A percentile compares a stretch with the other conserved stretches of the same genome.
Conservation (phyloP, 2,329 filamentous ascomycete species). For the Arthrobotrys sinensis region DNA sequence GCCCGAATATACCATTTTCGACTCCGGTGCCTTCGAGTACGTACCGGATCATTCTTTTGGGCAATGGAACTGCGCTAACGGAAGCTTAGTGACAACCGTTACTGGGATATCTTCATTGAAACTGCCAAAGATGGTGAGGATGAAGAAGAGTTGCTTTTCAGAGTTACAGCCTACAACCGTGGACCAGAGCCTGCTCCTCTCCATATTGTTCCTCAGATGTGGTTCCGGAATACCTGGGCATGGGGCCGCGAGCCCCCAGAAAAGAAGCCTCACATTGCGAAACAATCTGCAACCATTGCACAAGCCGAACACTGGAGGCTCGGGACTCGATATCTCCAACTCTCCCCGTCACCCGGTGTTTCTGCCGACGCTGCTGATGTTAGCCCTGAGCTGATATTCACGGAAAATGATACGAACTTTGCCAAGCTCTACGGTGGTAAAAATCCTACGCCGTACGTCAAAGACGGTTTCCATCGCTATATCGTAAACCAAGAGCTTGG, state of each 20-base stretch:
- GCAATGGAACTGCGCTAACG: background rate
- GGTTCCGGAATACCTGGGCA: slow-evolving; percentile 97
- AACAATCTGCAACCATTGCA: slow-evolving; percentile 77
- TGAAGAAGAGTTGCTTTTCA: slow-evolving; percentile 90
- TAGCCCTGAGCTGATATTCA: slow-evolving; percentile 87
- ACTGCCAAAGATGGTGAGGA: slow-evolving; percentile 95
- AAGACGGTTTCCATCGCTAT: slow-evolving; percentile 92
- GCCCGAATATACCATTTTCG: slow-evolving; percentile 90
- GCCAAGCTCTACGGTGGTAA: slow-evolving; percentile 81
- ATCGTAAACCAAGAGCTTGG: slow-evolving; percentile 86
- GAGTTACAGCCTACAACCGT: slow-evolving; percentile 95
- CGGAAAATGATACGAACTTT: slow-evolving; percentile 94
- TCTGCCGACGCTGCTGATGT: slow-evolving; percentile 85
- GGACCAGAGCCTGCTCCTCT: slow-evolving; percentile 90
- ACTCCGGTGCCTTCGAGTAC: slow-evolving; percentile 85
- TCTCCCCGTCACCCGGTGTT: slow-evolving; percentile 90
- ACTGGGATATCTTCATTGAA: slow-evolving; percentile 98
- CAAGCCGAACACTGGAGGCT: slow-evolving; percentile 85
- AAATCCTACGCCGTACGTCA: slow-evolving; percentile 83
- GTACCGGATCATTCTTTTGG: slow-evolving; percentile 10
- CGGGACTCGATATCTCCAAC: slow-evolving; percentile 84
- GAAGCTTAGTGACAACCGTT: slow-evolving; percentile 77
- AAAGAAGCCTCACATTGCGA: slow-evolving; percentile 84
- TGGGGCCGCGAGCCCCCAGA: slow-evolving; percentile 86
- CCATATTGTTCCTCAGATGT: slow-evolving; percentile 93